Base-by-base conservation (phyloP, 2,329 filamentous ascomycete species). In the Chaetothyriales sp. region DNA sequence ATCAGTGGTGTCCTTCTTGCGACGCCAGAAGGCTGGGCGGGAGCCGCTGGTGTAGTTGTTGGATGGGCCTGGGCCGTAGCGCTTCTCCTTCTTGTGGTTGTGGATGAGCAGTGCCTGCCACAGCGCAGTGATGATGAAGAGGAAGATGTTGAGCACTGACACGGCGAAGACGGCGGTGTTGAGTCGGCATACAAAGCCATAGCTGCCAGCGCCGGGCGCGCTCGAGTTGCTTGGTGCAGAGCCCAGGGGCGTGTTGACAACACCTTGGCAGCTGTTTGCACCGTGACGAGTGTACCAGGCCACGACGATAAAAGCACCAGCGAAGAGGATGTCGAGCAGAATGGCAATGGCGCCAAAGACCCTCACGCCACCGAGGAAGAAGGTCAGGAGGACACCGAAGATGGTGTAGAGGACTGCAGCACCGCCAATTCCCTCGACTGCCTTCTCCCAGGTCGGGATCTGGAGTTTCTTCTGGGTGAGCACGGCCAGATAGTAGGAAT, bases 401-500 rank as follows among this genome's bases (percentile, higher is more conserved):
- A 86, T 68, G 48, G 81, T 80, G 71, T 95, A 95, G 7, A 93
- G 64, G 0, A 82, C 77, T 2, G 80, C 85, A 1, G 76, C 75
- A 48, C 88, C 89, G 0, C 85, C 76, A 53, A 95, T 81, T 56
- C 86, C 86, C 62, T 81, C 81, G 51, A 92, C 84, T 25, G 85
- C 86, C 51, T 81, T 80, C 53, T 83, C 70, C 70, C 77, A 82
- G 58, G 67, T 78, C 18, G 76, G 72, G 57, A 89, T 88, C 52
- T 62, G 51, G 12, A 81, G 66, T 58, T 80, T 61, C 67, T 86
- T 79, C 61, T 82, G 78, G 55, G 76, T 65, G 12, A 89, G 77
- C 7, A 83, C 76, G 7, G 83, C 79, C 47, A 95, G 78, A 74
- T 88, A 93, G 74, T 93, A 95, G 47, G 81, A 82, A 73, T 83